Conservation (phyloP, 768 basidiomycete genomes). For the Lyophyllum semitale region DNA sequence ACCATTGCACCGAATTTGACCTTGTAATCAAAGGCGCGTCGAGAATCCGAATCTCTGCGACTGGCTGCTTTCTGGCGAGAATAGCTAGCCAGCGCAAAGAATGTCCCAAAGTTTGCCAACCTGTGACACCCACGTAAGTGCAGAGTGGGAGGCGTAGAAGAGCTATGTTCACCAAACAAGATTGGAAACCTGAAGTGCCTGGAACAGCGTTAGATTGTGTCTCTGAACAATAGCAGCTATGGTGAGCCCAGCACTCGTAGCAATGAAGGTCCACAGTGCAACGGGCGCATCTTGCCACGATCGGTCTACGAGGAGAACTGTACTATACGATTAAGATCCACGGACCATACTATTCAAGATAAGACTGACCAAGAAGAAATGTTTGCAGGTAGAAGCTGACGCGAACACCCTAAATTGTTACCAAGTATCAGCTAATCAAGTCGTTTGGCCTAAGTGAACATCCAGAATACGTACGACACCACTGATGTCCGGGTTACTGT, state of each 20-base stretch:
- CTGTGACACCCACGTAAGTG: slow-evolving; percentile 17
- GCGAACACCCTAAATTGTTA: slow-evolving; percentile 30
- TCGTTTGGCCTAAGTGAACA: neutral
- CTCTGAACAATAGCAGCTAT: slow-evolving; percentile 38
- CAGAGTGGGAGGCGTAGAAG: neutral
- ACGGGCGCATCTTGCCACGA: slow-evolving; percentile 41
- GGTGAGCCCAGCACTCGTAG: slow-evolving; percentile 40
- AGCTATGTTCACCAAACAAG: slow-evolving; percentile 35
- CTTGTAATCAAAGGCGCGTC: slow-evolving; percentile 25
- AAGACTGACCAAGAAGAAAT: slow-evolving; percentile 23
- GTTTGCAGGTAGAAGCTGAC: slow-evolving; percentile 32
- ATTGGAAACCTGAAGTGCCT: slow-evolving; percentile 43
- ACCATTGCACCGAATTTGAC: slow-evolving; percentile 40
- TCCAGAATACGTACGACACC: slow-evolving; percentile 25
- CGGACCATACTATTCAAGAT: neutral
- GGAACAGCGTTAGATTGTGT: slow-evolving; percentile 35
- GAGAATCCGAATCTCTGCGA: slow-evolving; percentile 3
- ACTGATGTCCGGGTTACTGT: slow-evolving; percentile 34
- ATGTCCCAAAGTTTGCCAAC: slow-evolving; percentile 45
- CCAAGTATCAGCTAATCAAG: neutral
- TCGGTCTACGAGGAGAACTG: slow-evolving; percentile 42
- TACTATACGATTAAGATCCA: neutral
- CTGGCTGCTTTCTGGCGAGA: slow-evolving; percentile 37
- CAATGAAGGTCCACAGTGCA: slow-evolving; percentile 45
- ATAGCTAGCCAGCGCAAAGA: slow-evolving; percentile 41